Evolutionary conservation across 805 yeast genomes (phyloP).

Genomic region (Yarrowia sp.): DNA sequence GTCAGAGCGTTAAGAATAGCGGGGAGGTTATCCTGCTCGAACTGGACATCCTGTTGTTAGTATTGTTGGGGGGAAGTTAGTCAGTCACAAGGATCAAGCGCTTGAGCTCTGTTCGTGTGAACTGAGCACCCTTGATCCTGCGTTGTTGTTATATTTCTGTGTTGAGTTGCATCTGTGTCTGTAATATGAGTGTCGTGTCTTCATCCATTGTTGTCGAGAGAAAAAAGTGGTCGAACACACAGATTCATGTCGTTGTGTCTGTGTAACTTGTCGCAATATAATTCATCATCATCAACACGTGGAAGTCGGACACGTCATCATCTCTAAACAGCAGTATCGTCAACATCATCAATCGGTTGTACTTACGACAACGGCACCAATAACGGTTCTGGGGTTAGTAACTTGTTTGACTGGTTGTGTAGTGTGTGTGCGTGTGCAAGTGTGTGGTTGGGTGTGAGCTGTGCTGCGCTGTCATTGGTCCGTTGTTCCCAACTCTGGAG

Average conservation of each 20-base stretch:
- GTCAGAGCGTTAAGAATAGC: conserved; percentile 96
- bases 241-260: background rate
- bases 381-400: conserved; percentile 66
- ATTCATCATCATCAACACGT: background rate
- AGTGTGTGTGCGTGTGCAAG: background rate
- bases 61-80: background rate
- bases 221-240: background rate
- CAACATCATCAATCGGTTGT: conserved; percentile 36
- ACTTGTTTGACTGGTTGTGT: background rate
- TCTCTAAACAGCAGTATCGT: background rate
- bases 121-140: too few species aligned
- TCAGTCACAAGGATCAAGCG: background rate
- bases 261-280: background rate
- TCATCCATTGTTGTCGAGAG: background rate
- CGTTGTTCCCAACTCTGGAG: conserved; percentile 6
- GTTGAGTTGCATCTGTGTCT: background rate
- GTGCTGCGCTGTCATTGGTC: conserved; percentile 20
- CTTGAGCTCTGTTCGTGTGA: too few species aligned
- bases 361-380: conserved; percentile 87
- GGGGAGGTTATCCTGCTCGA: conserved; percentile 95
- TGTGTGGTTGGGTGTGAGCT: conserved; percentile 4
- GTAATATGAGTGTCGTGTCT: background rate
- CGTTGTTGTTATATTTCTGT: too few species aligned
- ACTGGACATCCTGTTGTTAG: conserved; percentile 67
- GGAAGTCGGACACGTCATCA: background rate